Conservation (phyloP, 1,284 basidiomycete genomes). For the Acaromyces ingoldii region DNA sequence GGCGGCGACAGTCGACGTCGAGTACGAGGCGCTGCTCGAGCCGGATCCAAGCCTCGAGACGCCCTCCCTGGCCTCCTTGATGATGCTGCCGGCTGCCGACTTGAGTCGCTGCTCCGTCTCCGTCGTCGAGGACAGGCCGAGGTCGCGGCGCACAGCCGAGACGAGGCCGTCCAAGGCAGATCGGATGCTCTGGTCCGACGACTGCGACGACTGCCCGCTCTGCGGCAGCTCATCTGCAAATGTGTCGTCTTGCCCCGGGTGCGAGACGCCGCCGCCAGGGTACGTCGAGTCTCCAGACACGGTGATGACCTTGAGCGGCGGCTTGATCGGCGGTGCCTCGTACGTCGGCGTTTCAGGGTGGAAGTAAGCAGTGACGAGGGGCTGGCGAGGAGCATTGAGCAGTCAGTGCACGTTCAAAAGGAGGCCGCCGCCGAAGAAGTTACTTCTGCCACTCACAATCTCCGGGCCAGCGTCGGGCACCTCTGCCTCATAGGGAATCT, state of each 20-base stretch:
- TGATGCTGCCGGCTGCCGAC: background rate
- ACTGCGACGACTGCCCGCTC: background rate
- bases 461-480: constrained; percentile 5
- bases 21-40: background rate
- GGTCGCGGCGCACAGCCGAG: background rate
- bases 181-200: background rate
- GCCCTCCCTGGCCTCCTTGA: constrained; percentile 1
- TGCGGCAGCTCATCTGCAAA: background rate
- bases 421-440: no score
- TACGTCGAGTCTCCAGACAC: constrained; percentile 1
- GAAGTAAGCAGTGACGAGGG: constrained; percentile 12
- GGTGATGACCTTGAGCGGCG: constrained; percentile 4
- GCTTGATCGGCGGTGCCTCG: background rate
- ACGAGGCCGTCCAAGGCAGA: background rate
- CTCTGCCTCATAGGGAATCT: constrained; percentile 13
- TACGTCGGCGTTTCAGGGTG: constrained; percentile 3
- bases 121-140: background rate
- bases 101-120: background rate
- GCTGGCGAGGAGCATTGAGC: constrained; percentile 2
- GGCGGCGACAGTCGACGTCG: background rate
- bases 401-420: background rate
- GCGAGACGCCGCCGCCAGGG: background rate
- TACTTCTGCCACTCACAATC: constrained; percentile 9
- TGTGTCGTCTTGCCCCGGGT: background rate
- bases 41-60: background rate